phyloP scores from a whole-genome alignment of 306 rosid genomes.

The Astragalus glycyphyllos region DNA sequence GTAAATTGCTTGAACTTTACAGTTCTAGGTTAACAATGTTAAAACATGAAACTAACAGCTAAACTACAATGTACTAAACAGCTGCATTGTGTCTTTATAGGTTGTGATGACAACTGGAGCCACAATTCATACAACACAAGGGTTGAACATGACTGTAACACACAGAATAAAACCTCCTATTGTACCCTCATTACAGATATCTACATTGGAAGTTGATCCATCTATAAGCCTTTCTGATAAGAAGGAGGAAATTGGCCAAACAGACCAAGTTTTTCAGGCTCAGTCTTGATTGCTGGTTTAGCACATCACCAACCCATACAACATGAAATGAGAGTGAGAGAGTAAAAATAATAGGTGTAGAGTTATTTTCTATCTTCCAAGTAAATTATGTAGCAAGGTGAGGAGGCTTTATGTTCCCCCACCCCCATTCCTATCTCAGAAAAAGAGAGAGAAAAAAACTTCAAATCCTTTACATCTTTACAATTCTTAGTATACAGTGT shows the following conservation, averaged over 20 bases:
- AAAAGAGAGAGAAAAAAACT: conserved; percentile 19
- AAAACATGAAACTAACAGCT: too few species aligned
- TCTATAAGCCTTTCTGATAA: conserved; percentile 48
- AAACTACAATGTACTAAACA: conserved; percentile 13
- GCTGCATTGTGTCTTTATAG: conserved; percentile 47
- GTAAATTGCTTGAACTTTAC: not conserved
- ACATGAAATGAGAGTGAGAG: conserved; percentile 19
- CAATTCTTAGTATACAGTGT: not conserved
- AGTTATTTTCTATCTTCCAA: conserved; percentile 26
- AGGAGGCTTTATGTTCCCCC: conserved; percentile 25
- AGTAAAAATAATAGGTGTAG: not conserved
- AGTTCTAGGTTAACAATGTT: conserved; percentile 15
- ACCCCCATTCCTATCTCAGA: not conserved
- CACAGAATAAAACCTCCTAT: conserved; percentile 79
- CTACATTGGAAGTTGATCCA: conserved; percentile 56
- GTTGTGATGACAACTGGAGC: conserved; percentile 98
- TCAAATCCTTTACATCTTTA: conserved; percentile 19
- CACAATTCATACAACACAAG: conserved; percentile 93
- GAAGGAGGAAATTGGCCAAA: conserved; percentile 56
- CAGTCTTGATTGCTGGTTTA: conserved; percentile 42
- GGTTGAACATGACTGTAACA: conserved; percentile 86
- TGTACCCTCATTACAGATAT: conserved; percentile 69
- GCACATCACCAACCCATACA: conserved; percentile 11
- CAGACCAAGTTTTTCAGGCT: conserved; percentile 59
- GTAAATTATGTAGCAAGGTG: conserved; percentile 25